Evolutionary conservation across 805 yeast species (phyloP), one percentile per base, ranked within the genome.

Genomic region (Candida vaughaniae): DNA sequence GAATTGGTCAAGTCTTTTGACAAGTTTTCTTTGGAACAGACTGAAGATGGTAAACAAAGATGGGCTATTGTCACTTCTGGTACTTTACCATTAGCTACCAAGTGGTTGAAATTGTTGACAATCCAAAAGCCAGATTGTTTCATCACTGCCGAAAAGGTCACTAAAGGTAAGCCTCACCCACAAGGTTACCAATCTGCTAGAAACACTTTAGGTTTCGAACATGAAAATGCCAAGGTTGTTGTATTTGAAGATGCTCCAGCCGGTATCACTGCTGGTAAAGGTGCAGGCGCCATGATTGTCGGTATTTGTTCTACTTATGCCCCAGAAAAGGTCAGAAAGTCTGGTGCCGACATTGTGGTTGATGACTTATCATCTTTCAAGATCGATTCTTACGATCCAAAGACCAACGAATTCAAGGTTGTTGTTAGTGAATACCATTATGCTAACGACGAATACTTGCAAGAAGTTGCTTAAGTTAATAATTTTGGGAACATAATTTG

Each of bases 11-110:
- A 69, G 50, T 62, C 64, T 11, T 67, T 82, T 49, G 75, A 75
- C 56, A 55, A 65, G 19, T 60, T 64, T 38, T 80, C 82, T 42
- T 63, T 46, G 46, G 50, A 52, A 60, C 61, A 55, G 18, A 65
- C 72, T 20, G 57, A 44, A 69, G 67, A 64, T 49, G 63, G 64
- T 42, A 41, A 60, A 47, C 73, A 67, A 55, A 79, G 78, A 64
- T 87, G 95, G 88, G 91, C 90, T 39, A 83, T 87, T 54, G 95
- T 88, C 46, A 87, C 95, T 19, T 79, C 88, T 34, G 95, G 95
- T 49, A 82, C 90, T 40, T 70, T 73, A 46, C 81, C 77, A 25
- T 73, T 87, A 70, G 95, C 95, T 38, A 69, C 78, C 51, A 77
- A 81, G 50, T 87, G 95, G 93, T 78, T 87, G 58, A 66, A 69